Percentiles rank a stretch among this genome's conserved stretches.
Conservation (phyloP, 2,329 filamentous ascomycete genomes). For the Claviceps maximensis region DNA sequence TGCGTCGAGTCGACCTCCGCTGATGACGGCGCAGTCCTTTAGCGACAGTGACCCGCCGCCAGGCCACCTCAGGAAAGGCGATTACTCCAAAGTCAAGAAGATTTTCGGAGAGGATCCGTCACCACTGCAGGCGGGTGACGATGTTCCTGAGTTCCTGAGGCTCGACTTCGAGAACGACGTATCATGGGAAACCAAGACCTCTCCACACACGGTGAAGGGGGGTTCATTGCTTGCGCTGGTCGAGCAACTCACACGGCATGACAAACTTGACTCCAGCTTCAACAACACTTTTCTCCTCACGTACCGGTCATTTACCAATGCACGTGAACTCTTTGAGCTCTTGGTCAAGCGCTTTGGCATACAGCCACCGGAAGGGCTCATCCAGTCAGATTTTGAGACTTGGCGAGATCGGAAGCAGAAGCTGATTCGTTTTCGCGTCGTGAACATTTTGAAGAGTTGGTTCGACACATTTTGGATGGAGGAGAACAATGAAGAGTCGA, state of each 20-base stretch:
- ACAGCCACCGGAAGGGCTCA: conserved; percentile 76
- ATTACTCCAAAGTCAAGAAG: conserved; percentile 51
- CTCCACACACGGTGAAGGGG: conserved; percentile 66
- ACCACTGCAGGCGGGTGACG: conserved; percentile 48
- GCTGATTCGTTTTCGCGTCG: conserved; percentile 85
- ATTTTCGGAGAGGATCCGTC: conserved; percentile 53
- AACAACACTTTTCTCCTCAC: conserved; percentile 97
- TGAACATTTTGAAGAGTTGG: conserved; percentile 97
- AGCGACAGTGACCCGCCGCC: conserved; percentile 43
- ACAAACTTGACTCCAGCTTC: conserved; percentile 88
- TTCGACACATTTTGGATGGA: conserved; percentile 99
- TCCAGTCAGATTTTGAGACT: conserved; percentile 59
- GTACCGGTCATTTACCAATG: conserved; percentile 87
- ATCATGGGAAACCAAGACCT: conserved; percentile 73
- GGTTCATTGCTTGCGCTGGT: conserved; percentile 81
- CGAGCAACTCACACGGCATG: conserved; percentile 89
- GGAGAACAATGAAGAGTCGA: conserved; percentile 69
- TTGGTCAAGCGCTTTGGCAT: conserved; percentile 85
- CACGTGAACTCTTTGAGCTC: conserved; percentile 82
- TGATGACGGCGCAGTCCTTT: conserved; percentile 49
- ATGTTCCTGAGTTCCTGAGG: conserved; percentile 70
- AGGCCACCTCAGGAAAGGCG: conserved; percentile 43
- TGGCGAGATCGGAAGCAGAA: conserved; percentile 96
- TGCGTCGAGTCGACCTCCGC: conserved; percentile 28
- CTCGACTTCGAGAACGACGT: conserved; percentile 84